phyloP scores from a whole-genome alignment of 345 rosid species.

The Citrus sp. region DNA sequence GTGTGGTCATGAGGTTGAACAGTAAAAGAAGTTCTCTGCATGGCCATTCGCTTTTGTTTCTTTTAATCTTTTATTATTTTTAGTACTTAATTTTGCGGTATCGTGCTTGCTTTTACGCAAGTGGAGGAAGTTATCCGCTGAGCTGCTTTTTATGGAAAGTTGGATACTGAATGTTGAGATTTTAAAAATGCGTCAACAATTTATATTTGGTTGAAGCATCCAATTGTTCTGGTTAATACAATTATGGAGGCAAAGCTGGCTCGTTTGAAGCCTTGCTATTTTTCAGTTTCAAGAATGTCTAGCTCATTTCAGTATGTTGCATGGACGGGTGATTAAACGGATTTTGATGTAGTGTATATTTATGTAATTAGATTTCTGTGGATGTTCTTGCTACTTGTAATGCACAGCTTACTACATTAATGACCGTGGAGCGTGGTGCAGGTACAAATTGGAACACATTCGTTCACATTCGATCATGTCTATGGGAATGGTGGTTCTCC shows the following conservation, averaged over 20 bases:
- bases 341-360: background rate
- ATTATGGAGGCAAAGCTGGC: background rate
- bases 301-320: background rate
- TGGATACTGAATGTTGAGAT: background rate
- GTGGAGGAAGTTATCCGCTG: background rate
- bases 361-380: background rate
- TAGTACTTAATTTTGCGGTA: background rate
- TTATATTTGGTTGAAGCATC: background rate
- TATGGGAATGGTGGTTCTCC: slow-evolving; percentile 63
- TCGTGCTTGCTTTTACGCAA: background rate
- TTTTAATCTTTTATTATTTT: background rate
- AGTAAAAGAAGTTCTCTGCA: background rate
- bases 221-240: background rate
- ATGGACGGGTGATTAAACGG: background rate
- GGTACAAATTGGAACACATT: slow-evolving; percentile 79
- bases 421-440: slow-evolving; percentile 28
- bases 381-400: background rate
- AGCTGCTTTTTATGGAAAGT: background rate
- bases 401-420: background rate
- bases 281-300: background rate
- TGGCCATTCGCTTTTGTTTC: background rate
- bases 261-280: background rate
- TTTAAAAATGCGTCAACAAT: background rate
- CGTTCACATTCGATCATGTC: slow-evolving; percentile 80
- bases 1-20: background rate